Evolutionary conservation across 2,329 filamentous ascomycete species (phyloP), one percentile per base, ranked within the genome.

Genomic region (Ophiostoma novo-ulmi): DNA sequence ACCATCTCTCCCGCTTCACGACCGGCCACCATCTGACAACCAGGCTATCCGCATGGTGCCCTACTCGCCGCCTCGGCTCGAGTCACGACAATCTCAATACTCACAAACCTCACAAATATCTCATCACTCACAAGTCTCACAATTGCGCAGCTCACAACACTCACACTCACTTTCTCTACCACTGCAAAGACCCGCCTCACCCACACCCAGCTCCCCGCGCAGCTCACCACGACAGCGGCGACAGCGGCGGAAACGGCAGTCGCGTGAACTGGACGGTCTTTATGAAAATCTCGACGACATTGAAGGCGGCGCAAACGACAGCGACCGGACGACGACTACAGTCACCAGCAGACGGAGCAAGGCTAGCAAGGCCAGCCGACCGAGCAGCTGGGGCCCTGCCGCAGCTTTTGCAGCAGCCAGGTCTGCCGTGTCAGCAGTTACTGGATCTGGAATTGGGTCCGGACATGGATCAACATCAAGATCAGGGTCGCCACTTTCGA

Each of bases 21-120:
- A 81, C 82, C 72, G 80, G 82, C 74, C 80, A 78, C 75, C 82
- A 63, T 63, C 58, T 17, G 26, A 80, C 74, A 76, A 76, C 58
- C 77, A 80, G 72, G 73, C 65, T 36, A 84, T 85, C 74, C 82
- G 83, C 68, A 74, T 85, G 70, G 83, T 85, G 68, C 82, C 82
- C 26, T 84, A 84, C 74, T 81, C 82, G 31, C 83, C 83, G 64
- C 81, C 82, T 8, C 79, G 80, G 67, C 77, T 78, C 65, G 78
- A 79, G 67, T 72, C 72, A 72, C 73, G 68, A 64, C 69, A 44
- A 11, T 67, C 65, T 3, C 38, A 67, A 17, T 67, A 67, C 65
- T 67, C 38, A 22, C 36, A 38, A 41, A 44, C n/a, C 65, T 44
- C 65, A 41, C 65, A 38, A 44, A 17, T 48, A 2, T 10, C 38